Evolutionary conservation across 257 asterid genomes (phyloP).

Genomic region (Nicotiana sylvestris): DNA sequence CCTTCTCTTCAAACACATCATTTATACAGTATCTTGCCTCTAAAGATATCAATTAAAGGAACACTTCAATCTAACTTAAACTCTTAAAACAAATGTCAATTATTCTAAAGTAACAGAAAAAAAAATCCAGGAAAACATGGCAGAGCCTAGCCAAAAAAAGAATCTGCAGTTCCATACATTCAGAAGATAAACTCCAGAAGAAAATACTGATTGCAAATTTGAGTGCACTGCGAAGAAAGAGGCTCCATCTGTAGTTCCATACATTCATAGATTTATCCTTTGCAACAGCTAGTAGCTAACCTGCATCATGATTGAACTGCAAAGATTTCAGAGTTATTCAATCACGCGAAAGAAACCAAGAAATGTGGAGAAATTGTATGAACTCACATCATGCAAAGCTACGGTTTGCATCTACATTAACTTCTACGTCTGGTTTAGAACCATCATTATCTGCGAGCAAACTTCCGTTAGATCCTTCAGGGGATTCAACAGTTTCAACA

Average conservation of each 20-base stretch:
- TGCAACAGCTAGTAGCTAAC: constrained; percentile 21
- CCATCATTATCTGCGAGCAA: constrained; percentile 18
- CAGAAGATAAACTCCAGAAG: background rate
- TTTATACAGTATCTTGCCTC: constrained; percentile 26
- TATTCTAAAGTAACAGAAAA: constrained; percentile 12
- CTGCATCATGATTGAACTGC: constrained; percentile 20
- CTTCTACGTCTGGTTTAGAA: constrained; percentile 21
- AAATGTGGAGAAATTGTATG: background rate
- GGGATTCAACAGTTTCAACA: constrained; percentile 31
- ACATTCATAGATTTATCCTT: background rate
- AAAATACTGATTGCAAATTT: background rate
- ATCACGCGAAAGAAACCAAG: background rate
- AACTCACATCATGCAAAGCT: constrained; percentile 44
- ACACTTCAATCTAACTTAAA: constrained; percentile 15
- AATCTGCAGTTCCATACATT: background rate
- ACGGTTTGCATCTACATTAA: constrained; percentile 30
- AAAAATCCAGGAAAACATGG: constrained; percentile 2
- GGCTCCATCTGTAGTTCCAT: background rate
- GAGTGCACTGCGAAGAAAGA: constrained; percentile 4
- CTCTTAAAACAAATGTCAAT: constrained; percentile 16
- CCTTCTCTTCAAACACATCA: constrained; percentile 19
- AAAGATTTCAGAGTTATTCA: constrained; percentile 3
- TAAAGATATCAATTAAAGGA: background rate
- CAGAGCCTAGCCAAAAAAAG: background rate
- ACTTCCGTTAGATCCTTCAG: constrained; percentile 51